Percentiles rank a stretch among this genome's conserved stretches.
phyloP scores from a whole-genome alignment of 345 rosid species.

The Rhizophora mangle region DNA sequence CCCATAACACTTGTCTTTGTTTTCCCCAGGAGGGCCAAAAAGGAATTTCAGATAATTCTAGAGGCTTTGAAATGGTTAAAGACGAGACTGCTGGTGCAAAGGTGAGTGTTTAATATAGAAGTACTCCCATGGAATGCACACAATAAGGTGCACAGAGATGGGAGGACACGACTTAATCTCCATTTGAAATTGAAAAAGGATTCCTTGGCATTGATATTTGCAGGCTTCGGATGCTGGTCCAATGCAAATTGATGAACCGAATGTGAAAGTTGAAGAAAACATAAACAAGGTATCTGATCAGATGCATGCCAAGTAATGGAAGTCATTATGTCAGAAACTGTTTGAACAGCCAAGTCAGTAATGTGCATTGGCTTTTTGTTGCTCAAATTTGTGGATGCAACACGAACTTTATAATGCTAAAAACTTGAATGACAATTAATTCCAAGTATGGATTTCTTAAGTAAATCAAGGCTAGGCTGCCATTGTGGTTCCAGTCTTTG shows the following conservation, averaged over 20 bases:
- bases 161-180: not conserved
- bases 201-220: slow-evolving; percentile 9
- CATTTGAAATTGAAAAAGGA: not conserved
- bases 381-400: no score
- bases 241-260: slow-evolving; percentile 60
- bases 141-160: not conserved
- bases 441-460: no score
- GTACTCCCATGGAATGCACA: not conserved
- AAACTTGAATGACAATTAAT: no score
- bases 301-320: slow-evolving; percentile 37
- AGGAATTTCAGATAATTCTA: slow-evolving; percentile 46
- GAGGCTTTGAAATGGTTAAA: slow-evolving; percentile 43
- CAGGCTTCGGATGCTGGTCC: slow-evolving; percentile 52
- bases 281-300: slow-evolving; percentile 51
- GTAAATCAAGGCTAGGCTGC: no score
- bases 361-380: no score
- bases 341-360: no score
- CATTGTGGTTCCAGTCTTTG: no score
- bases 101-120: slow-evolving; percentile 31
- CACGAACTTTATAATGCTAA: no score
- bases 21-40: slow-evolving; percentile 52
- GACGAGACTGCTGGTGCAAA: slow-evolving; percentile 54
- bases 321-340: not conserved
- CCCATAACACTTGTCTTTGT: not conserved
- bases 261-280: slow-evolving; percentile 59